Conservation (phyloP, 2,329 filamentous ascomycete genomes). For the Periconia macrospinosa region DNA sequence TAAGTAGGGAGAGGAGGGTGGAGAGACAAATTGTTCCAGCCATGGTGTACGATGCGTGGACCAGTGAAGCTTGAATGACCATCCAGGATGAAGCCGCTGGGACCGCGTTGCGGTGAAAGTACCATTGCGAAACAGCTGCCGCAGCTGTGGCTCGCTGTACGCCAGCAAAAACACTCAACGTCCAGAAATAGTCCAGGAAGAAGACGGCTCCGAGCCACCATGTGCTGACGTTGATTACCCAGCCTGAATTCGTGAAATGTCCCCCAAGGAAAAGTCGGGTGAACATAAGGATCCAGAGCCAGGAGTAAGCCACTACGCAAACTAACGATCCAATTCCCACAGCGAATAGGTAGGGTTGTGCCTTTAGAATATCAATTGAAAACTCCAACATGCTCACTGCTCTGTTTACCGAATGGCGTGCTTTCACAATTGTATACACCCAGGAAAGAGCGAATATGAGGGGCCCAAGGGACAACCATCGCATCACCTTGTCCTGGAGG, state of each 20-base stretch:
- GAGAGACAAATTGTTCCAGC: constrained; percentile 92
- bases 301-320: constrained; percentile 84
- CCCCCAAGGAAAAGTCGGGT: constrained; percentile 93
- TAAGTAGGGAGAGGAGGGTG: constrained; percentile 75
- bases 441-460: constrained; percentile 73
- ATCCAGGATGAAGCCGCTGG: constrained; percentile 77
- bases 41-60: constrained; percentile 80
- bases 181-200: constrained; percentile 94
- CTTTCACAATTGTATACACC: constrained; percentile 80
- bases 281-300: constrained; percentile 97
- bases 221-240: constrained; percentile 82
- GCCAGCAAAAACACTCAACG: constrained; percentile 80
- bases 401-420: constrained; percentile 77
- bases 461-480: constrained; percentile 80
- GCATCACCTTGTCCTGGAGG: constrained; percentile 86
- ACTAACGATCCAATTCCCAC: constrained; percentile 80
- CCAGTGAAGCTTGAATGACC: constrained; percentile 79
- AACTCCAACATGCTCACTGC: constrained; percentile 92
- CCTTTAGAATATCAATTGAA: constrained; percentile 80
- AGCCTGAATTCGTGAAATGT: constrained; percentile 67
- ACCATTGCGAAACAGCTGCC: constrained; percentile 97
- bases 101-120: constrained; percentile 87
- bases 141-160: constrained; percentile 90
- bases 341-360: constrained; percentile 78
- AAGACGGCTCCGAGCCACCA: constrained; percentile 97